These are phyloP conservation scores for Ophiostoma novo-ulmi DNA, from an alignment of 2,329 filamentous ascomycete genomes.

Conservation along the genomic window DNA sequence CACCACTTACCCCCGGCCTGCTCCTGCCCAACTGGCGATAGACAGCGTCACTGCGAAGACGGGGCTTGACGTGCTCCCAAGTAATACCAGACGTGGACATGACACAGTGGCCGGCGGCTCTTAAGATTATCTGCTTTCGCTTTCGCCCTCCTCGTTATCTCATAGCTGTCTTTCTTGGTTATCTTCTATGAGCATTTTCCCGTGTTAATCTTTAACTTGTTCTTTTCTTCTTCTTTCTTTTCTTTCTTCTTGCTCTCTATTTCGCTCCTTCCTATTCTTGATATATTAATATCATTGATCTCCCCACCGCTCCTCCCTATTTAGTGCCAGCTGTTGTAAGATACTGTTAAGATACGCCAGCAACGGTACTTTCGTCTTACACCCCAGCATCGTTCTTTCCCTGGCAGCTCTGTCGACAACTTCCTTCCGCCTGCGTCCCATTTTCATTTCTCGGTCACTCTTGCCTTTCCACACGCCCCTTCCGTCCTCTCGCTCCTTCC, in stretches of 20 bases:
- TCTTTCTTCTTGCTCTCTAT: neutral
- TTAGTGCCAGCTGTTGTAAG: neutral
- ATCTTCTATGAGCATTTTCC: neutral
- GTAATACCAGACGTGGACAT: conserved; percentile 4
- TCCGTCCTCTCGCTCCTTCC: neutral
- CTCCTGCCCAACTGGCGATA: conserved; percentile 3
- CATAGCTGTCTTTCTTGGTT: neutral
- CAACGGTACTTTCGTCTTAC: neutral
- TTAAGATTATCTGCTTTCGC: neutral
- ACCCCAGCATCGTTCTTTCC: neutral
- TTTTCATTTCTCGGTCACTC: neutral
- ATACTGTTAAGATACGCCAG: neutral
- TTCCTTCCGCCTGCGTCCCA: neutral
- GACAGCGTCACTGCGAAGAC: conserved; percentile 2
- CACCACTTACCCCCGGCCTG: neutral
- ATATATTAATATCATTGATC: neutral
- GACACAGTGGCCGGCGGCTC: neutral
- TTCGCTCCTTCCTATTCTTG: neutral
- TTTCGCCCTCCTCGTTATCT: conserved; percentile 2
- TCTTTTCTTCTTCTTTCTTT: neutral
- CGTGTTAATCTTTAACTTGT: neutral
- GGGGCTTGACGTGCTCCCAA: neutral
- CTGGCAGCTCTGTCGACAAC: neutral
- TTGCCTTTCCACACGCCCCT: neutral
- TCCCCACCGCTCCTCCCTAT: neutral